Evolutionary conservation across 2,329 filamentous ascomycete species (phyloP), one percentile per base, ranked within the genome.

Genomic region (Aspergillus chevalieri): DNA sequence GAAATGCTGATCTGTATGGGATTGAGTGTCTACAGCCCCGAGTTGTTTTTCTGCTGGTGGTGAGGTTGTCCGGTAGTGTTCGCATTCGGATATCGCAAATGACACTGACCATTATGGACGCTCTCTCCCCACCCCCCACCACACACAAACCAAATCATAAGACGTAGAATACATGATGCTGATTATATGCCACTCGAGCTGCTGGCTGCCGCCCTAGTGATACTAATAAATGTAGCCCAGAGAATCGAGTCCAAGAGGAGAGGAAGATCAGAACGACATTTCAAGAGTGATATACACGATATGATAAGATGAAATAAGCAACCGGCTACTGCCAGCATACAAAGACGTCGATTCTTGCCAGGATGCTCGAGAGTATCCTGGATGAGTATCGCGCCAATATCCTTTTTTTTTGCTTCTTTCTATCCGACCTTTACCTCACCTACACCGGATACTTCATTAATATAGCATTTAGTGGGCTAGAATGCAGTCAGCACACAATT

Each of bases 241-340:
- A 38, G 34, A n/a, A 19, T 15, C 19, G 19, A n/a, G 17, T 43
- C 9, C 41, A 43, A 26, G 41, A 26, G 17, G 15, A 10, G 14
- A 38, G 24, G 45, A 15, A 41, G 39, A 43, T 61, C 56, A 64
- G 64, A 64, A 65, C 54, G 62, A 65, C 63, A 67, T 65, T 65
- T 53, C 65, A 66, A 66, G 26, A 63, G 62, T 72, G 68, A 71
- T 71, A 65, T 72, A 71, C 68, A 72, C 60, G 63, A 69, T 68
- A 66, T 66, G 62, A 57, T 58, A 64, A 56, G 58, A 58, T 55
- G 57, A 66, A 54, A 17, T 49, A 60, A 56, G 63, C 62, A 60
- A 64, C 58, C 61, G 60, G 59, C 60, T 65, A 65, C 64, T 58
- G 65, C 65, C 63, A 67, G 62, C 60, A 65, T 65, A 68, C 66